Evolutionary conservation across 176 grass and related monocot species (phyloP).

Genomic region (Alloteropsis semialata): DNA sequence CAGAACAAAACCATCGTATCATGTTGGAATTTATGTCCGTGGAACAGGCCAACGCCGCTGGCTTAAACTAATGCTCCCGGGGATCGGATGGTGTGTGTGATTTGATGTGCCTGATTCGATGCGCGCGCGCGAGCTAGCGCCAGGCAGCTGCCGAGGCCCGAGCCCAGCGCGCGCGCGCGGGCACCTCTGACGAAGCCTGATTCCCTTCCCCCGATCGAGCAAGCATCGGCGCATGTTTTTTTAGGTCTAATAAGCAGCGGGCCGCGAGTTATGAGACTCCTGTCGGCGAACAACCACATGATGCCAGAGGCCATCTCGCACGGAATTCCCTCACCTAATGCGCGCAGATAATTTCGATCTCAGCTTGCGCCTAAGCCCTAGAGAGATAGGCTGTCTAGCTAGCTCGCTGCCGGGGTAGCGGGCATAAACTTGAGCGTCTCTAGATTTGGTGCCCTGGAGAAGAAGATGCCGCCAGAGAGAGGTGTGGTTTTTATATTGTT

Average conservation of each 20-base stretch:
- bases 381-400: neutral
- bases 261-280: slow-evolving; percentile 35
- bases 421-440: neutral
- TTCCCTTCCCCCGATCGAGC: neutral
- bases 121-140: neutral
- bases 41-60: neutral
- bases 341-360: slow-evolving; percentile 2
- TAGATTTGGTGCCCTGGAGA: slow-evolving; percentile 31
- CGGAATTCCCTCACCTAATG: slow-evolving; percentile 66
- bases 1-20: slow-evolving; percentile 44
- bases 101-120: slow-evolving; percentile 46
- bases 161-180: neutral
- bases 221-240: slow-evolving; percentile 17
- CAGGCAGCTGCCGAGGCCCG: neutral
- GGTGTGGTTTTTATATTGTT: slow-evolving; percentile 32
- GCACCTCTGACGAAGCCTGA: neutral
- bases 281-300: slow-evolving; percentile 52
- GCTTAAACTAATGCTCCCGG: slow-evolving; percentile 29
- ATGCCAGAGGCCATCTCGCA: slow-evolving; percentile 34
- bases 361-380: slow-evolving; percentile 9
- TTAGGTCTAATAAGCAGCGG: slow-evolving; percentile 23
- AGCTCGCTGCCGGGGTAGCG: neutral
- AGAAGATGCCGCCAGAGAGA: neutral
- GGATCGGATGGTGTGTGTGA: slow-evolving; percentile 23
- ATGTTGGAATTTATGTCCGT: slow-evolving; percentile 63